These are phyloP conservation scores for Kitagawia praeruptora DNA, from an alignment of 129 eudicot species.

Conservation along the genomic window DNA sequence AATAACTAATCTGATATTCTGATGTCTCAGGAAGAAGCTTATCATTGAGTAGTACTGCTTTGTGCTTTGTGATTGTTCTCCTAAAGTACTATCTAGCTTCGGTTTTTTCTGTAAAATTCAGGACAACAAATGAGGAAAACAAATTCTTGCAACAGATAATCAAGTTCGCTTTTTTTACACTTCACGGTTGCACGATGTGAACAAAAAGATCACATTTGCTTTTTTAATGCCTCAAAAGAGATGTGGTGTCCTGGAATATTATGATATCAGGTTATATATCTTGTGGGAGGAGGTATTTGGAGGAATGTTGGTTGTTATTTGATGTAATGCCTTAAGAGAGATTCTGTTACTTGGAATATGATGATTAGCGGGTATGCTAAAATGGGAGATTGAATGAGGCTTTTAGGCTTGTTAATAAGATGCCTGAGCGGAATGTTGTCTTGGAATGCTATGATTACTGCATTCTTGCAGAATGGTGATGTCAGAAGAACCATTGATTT, in stretches of 20 bases:
- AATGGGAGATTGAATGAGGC: background rate
- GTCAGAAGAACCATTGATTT: conserved; percentile 26
- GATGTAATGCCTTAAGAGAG: no score
- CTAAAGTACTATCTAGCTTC: no score
- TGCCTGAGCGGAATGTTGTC: conserved; percentile 6
- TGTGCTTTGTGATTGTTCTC: no score
- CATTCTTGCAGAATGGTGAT: conserved; percentile 39
- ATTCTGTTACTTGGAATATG: background rate
- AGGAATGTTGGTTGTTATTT: background rate
- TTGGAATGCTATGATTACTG: conserved; percentile 41
- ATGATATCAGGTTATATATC: background rate
- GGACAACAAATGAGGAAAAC: no score
- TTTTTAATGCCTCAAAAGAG: conserved; percentile 32
- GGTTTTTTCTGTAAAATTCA: no score
- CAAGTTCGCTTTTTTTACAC: no score
- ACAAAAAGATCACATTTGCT: no score
- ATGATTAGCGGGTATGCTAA: background rate
- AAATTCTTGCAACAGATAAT: no score
- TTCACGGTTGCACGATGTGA: no score
- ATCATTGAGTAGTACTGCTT: no score
- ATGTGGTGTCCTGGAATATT: background rate
- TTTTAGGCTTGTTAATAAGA: background rate
- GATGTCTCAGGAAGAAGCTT: no score
- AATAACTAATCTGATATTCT: no score
- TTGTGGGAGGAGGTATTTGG: conserved; percentile 3